Percentiles rank a stretch among this genome's conserved stretches.
Conservation (phyloP, 495 filamentous ascomycete genomes). For the Sphaerosporella brunnea region DNA sequence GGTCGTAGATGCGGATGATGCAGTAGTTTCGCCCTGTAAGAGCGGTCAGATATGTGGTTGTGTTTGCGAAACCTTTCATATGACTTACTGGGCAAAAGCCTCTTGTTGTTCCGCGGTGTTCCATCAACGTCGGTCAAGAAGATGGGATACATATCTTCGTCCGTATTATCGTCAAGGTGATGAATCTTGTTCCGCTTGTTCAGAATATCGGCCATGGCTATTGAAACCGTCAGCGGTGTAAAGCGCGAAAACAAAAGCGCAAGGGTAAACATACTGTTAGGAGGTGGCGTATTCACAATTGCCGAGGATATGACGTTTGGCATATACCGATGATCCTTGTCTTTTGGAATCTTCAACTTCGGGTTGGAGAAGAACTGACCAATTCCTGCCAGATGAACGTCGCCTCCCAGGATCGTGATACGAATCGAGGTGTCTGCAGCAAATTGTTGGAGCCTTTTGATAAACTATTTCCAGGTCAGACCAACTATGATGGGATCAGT, state of each 20-base stretch:
- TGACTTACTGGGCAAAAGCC: constrained; percentile 57
- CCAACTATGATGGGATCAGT: too few species aligned
- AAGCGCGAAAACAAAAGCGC: background rate
- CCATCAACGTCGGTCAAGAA: constrained; percentile 79
- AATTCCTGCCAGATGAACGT: constrained; percentile 82
- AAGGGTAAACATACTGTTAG: constrained; percentile 34
- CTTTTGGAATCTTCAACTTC: constrained; percentile 55
- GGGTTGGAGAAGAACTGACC: constrained; percentile 90
- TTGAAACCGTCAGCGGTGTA: constrained; percentile 7
- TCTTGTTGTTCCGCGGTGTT: constrained; percentile 75
- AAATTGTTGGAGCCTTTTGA: constrained; percentile 77
- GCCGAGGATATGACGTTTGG: constrained; percentile 74
- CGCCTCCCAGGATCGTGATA: constrained; percentile 40
- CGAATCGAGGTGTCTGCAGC: constrained; percentile 80
- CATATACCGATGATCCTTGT: constrained; percentile 88
- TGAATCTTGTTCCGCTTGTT: constrained; percentile 90
- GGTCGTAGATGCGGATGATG: constrained; percentile 14
- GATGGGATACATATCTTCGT: constrained; percentile 89
- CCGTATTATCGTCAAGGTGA: constrained; percentile 66
- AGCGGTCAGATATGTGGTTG: constrained; percentile 5
- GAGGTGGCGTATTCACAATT: constrained; percentile 78
- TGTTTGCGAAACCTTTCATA: background rate
- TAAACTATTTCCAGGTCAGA: constrained; percentile 32
- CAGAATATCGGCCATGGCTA: constrained; percentile 67
- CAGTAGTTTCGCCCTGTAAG: constrained; percentile 25